A percentile compares a stretch with the other conserved stretches of the same genome.
Evolutionary conservation across 2,329 filamentous ascomycete genomes (phyloP).

Genomic region (Lachnellula cervina): DNA sequence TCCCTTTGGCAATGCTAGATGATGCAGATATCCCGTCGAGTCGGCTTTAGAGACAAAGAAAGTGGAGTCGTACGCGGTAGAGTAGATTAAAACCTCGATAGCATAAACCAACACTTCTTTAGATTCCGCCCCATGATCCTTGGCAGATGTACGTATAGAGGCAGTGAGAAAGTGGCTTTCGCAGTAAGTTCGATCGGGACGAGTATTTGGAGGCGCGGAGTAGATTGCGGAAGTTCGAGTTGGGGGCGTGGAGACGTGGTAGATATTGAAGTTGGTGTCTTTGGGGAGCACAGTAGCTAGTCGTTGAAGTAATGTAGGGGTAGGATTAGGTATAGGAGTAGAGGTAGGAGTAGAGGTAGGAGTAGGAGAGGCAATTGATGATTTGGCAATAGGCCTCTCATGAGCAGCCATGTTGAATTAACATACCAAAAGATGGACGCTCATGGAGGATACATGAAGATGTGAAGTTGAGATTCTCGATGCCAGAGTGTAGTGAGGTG

Average conservation of each 20-base stretch:
- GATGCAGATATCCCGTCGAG: constrained; percentile 80
- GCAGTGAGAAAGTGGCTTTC: constrained; percentile 75
- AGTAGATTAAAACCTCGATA: constrained; percentile 84
- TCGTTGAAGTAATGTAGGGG: constrained; percentile 24
- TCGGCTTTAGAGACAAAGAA: constrained; percentile 97
- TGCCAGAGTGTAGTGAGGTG: not conserved
- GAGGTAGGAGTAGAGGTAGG: no score
- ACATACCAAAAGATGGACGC: constrained; percentile 18
- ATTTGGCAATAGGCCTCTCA: constrained; percentile 15
- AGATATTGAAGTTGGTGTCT: constrained; percentile 58
- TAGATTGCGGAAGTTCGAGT: constrained; percentile 71
- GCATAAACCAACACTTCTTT: constrained; percentile 65
- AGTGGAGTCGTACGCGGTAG: constrained; percentile 72
- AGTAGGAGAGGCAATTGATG: constrained; percentile 18
- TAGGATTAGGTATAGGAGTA: no score
- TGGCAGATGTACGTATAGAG: constrained; percentile 37
- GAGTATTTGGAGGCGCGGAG: constrained; percentile 66
- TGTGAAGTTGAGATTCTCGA: not conserved
- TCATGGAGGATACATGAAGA: constrained; percentile 10
- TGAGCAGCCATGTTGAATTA: constrained; percentile 29
- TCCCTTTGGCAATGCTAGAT: constrained; percentile 58
- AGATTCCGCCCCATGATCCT: constrained; percentile 20
- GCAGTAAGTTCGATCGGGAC: constrained; percentile 73
- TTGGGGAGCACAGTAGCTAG: constrained; percentile 44
- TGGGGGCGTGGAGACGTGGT: constrained; percentile 85